A percentile compares a stretch with the other conserved stretches of the same genome.
phyloP scores from a whole-genome alignment of 2,329 filamentous ascomycete species.

The Pyrenophora teres region DNA sequence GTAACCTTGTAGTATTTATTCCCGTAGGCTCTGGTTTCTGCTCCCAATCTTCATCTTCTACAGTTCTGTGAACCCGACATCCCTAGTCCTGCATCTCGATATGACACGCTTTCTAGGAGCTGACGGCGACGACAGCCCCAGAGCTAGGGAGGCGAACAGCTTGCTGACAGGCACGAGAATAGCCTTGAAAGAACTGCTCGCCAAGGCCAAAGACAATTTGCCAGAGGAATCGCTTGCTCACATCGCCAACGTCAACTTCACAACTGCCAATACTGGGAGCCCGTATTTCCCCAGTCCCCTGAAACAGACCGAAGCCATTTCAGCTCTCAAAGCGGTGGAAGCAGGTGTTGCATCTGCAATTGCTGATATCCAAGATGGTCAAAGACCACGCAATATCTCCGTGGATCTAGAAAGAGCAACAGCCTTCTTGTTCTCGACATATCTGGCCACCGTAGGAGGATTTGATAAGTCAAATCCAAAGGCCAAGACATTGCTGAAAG shows the following conservation, averaged over 20 bases:
- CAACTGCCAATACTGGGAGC: conserved; percentile 45
- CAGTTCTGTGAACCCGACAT: neutral
- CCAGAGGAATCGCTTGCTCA: conserved; percentile 40
- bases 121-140: conserved; percentile 17
- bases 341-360: conserved; percentile 65
- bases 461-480: conserved; percentile 51
- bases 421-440: conserved; percentile 63
- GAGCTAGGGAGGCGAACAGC: conserved; percentile 24
- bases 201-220: conserved; percentile 40
- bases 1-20: conserved; percentile 13
- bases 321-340: conserved; percentile 64
- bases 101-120: conserved; percentile 40
- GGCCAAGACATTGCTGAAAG: conserved; percentile 54
- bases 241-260: conserved; percentile 39
- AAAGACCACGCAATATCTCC: conserved; percentile 50
- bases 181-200: conserved; percentile 41
- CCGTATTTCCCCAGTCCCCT: conserved; percentile 53
- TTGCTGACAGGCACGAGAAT: conserved; percentile 42
- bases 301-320: conserved; percentile 59
- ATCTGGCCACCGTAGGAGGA: conserved; percentile 61
- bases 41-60: neutral
- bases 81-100: conserved; percentile 1
- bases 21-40: conserved; percentile 4
- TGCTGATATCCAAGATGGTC: conserved; percentile 59
- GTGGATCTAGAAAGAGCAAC: conserved; percentile 61